Evolutionary conservation across 768 basidiomycete genomes (phyloP).

Genomic region (Boletales sp.): DNA sequence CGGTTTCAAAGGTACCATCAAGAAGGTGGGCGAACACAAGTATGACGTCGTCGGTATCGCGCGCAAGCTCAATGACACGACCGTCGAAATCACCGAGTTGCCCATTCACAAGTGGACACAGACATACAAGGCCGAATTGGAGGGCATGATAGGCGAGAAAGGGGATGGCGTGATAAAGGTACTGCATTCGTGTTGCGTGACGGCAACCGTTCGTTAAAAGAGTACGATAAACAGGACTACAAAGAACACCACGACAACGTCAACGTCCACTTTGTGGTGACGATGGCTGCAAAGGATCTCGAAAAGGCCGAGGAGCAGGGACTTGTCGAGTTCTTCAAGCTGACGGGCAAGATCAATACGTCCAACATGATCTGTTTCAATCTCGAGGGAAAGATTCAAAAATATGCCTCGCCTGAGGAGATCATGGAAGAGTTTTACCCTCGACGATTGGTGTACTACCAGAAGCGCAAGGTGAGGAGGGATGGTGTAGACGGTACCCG

Average conservation of each 20-base stretch:
- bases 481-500: neutral
- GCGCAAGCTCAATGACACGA: constrained; percentile 78
- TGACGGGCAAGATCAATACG: constrained; percentile 79
- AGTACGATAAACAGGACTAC: constrained; percentile 65
- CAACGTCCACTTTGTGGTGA: constrained; percentile 85
- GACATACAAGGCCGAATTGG: constrained; percentile 87
- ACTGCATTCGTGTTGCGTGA: neutral
- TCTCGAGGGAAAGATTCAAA: constrained; percentile 92
- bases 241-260: constrained; percentile 94
- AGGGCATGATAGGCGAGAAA: constrained; percentile 86
- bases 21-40: constrained; percentile 76
- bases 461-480: constrained; percentile 82
- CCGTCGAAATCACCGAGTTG: constrained; percentile 91
- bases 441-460: constrained; percentile 83
- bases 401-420: constrained; percentile 84
- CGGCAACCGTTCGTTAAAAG: neutral
- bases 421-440: constrained; percentile 94
- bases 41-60: constrained; percentile 76
- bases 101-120: constrained; percentile 96
- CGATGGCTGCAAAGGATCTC: constrained; percentile 75
- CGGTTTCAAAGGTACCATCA: constrained; percentile 89
- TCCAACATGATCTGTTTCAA: constrained; percentile 99
- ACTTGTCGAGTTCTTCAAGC: constrained; percentile 86
- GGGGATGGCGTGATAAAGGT: constrained; percentile 81
- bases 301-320: constrained; percentile 89